These are phyloP conservation scores for Sisymbrium altissimum DNA, from an alignment of 345 rosid genomes.

Conservation along the genomic window DNA sequence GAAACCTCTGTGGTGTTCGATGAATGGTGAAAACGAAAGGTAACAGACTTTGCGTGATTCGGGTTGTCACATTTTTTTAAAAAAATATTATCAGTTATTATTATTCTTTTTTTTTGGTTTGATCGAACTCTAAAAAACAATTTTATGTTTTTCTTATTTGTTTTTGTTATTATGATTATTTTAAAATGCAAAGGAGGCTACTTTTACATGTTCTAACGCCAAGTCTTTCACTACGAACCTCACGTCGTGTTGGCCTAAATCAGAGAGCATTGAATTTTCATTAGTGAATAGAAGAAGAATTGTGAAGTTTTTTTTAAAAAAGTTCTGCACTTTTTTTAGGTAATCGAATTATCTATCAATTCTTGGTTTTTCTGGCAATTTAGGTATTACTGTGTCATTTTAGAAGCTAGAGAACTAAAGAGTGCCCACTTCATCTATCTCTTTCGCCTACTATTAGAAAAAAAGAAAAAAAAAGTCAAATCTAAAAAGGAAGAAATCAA, in stretches of 20 bases:
- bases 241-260: conserved; percentile 36
- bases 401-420: conserved; percentile 28
- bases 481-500: not conserved
- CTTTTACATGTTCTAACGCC: conserved; percentile 41
- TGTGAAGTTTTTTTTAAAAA: not conserved
- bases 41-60: conserved; percentile 35
- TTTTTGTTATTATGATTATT: not conserved
- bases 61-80: not conserved
- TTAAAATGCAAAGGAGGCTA: conserved; percentile 28
- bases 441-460: conserved; percentile 16
- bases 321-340: not conserved
- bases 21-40: conserved; percentile 35
- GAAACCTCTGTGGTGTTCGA: conserved; percentile 67
- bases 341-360: not conserved
- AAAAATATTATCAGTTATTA: conserved; percentile 3
- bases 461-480: not conserved
- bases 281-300: not conserved
- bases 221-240: conserved; percentile 21
- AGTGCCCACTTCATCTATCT: conserved; percentile 32
- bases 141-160: not conserved
- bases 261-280: conserved; percentile 25
- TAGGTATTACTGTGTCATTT: conserved; percentile 6
- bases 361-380: conserved; percentile 1
- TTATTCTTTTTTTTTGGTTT: not conserved
- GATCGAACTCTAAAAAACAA: conserved; percentile 11